Evolutionary conservation across 208 protist genomes (phyloP), one percentile per base, ranked within the genome.

Genomic region (Jaenimonas drosophilae): DNA sequence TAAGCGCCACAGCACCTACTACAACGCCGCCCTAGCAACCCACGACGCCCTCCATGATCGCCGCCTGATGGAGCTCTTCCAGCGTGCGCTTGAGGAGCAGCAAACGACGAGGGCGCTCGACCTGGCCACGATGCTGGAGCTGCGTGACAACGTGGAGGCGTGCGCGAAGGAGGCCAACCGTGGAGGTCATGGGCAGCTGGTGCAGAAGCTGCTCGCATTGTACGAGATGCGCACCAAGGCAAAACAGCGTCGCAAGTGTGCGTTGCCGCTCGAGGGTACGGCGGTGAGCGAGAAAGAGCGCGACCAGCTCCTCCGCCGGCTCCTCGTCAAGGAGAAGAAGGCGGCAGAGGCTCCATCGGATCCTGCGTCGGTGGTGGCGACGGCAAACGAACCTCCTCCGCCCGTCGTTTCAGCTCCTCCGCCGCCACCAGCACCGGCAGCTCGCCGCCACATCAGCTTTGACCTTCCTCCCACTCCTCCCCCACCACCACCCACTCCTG

Each of bases 21-120:
- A 93, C 71, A 85, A 54, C 21, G 44, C 44, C 21, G 49, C 51
- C 26, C 79, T 93, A 29, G 84, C 84, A 3, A 65, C 64, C 54
- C 70, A 73, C 50, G 84, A 93, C 60, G 73, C 69, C 29, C 21
- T 78, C 38, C 84, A 89, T 50, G 84, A 93, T 49, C 67, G 71
- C 26, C 67, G 74, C 49, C 54, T 93, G 6, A 49, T 86, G n/a
- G 68, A 83, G 41, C 65, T 86, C 30, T 93, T 93, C 45, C 48
- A 59, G n/a, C 40, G 11, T 20, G 80, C 84, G 14, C 47, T 88
- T 12, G 56, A 69, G 32, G 64, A 59, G 33, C 80, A 89, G 52
- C 72, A 85, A 33, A 84, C 71, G 17, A 76, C 73, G 5, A 70
- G 79, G 25, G 84, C 84, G 16, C 25, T 89, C 12, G 84, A 93